Evolutionary conservation across 441 rosid species (phyloP), one percentile per base, ranked within the genome.

Genomic region (Omphalea diandra): DNA sequence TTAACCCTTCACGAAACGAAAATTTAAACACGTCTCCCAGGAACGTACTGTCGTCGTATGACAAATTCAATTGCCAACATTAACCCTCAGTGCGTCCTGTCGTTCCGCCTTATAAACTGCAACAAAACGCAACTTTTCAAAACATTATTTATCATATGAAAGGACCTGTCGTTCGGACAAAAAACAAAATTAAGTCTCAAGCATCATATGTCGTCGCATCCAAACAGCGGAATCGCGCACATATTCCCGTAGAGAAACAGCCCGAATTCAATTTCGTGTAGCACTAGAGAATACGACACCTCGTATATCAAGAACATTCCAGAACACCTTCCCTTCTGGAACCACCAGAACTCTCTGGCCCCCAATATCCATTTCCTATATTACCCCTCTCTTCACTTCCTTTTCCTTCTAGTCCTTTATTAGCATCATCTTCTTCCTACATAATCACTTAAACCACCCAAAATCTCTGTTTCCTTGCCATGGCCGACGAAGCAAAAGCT

Each of bases 401-500:
- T n/a, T n/a, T n/a, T n/a, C 29, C n/a, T 52, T 33, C 41, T 2
- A 1, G 24, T 11, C n/a, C 26, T 20, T 41, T n/a, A n/a, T n/a
- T n/a, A n/a, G n/a, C n/a, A n/a, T n/a, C n/a, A 2, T 41, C 12
- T n/a, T 14, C 26, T 8, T 36, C 15, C 5, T 44, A 4, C 29
- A 44, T 64, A 49, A 1, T 27, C 15, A 4, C 6, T 11, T 35
- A n/a, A n/a, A n/a, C n/a, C n/a, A n/a, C n/a, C n/a, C n/a, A n/a
- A n/a, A n/a, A n/a, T n/a, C n/a, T 2, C 35, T 20, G n/a, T 20
- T 52, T 22, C 27, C 47, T 36, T 35, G 54, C 29, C 7, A 90
- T 90, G 94, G 95, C 97, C 8, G 97, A 94, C n/a, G 98, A 90
- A 85, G 98, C 98, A 55, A 90, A 91, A 84, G 87, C 96, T 54